These are phyloP conservation scores for Eugenia klotzschiana DNA, from an alignment of 441 rosid genomes.

Conservation along the genomic window DNA sequence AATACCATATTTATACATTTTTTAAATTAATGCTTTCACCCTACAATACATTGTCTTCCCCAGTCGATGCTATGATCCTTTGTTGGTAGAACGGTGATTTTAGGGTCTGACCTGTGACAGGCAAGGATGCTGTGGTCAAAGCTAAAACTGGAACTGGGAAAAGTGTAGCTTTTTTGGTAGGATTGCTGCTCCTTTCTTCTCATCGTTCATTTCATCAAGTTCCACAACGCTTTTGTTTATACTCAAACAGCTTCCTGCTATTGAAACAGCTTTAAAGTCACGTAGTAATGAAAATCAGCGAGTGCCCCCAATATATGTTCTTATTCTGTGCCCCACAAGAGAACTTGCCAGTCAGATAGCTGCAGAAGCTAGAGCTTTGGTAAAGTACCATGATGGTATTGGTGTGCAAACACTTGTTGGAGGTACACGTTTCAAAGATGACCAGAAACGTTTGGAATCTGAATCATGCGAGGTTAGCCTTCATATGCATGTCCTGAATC, in stretches of 20 bases:
- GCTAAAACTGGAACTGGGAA: conserved; percentile 94
- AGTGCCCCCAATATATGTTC: conserved; percentile 47
- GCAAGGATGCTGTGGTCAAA: conserved; percentile 82
- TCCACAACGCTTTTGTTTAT: conserved; percentile 26
- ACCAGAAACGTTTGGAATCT: conserved; percentile 70
- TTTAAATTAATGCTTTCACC: neutral
- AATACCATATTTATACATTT: neutral
- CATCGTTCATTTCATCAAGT: neutral
- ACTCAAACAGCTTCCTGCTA: conserved; percentile 89
- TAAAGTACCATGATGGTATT: conserved; percentile 69
- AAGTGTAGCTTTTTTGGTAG: conserved; percentile 86
- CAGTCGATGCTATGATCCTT: neutral
- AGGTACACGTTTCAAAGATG: conserved; percentile 81
- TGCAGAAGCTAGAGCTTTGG: conserved; percentile 81
- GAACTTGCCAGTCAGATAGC: conserved; percentile 93
- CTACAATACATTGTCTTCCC: neutral
- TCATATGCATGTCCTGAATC: neutral
- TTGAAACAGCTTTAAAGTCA: conserved; percentile 88
- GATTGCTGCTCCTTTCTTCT: conserved; percentile 3
- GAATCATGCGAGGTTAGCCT: conserved; percentile 77
- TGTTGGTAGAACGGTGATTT: neutral
- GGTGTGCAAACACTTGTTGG: conserved; percentile 78
- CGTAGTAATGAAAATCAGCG: conserved; percentile 18
- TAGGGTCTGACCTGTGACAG: conserved; percentile 33
- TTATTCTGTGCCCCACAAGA: conserved; percentile 86